Conservation (phyloP, 1,284 basidiomycete genomes). For the Marasmius tenuissimus region DNA sequence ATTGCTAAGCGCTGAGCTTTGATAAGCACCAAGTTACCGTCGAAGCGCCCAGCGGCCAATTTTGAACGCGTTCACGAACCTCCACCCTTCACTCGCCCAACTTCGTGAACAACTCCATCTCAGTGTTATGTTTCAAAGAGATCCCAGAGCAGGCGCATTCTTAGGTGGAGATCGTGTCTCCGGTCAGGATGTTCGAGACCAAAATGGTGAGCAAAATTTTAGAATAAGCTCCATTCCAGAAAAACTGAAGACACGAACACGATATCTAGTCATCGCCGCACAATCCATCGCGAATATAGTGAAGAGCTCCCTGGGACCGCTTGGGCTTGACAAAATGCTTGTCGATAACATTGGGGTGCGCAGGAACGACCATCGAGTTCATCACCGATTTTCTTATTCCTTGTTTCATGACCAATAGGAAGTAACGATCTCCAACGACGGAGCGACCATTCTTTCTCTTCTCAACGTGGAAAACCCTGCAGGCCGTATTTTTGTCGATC, state of each 20-base stretch:
- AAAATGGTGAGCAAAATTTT: conserved; percentile 73
- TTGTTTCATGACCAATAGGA: conserved; percentile 54
- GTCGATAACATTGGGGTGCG: conserved; percentile 97
- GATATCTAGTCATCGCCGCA: conserved; percentile 81
- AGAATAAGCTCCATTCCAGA: neutral
- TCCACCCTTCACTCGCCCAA: conserved; percentile 19
- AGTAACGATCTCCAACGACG: conserved; percentile 99
- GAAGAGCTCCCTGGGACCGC: conserved; percentile 94
- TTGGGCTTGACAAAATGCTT: conserved; percentile 97
- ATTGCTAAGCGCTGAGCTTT: conserved; percentile 14
- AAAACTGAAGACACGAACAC: conserved; percentile 10
- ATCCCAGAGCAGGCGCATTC: conserved; percentile 86
- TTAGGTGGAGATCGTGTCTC: conserved; percentile 92
- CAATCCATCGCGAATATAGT: conserved; percentile 97
- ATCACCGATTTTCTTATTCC: neutral
- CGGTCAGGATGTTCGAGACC: conserved; percentile 95
- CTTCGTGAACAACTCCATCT: neutral
- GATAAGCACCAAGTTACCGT: conserved; percentile 3
- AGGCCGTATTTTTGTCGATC: conserved; percentile 94
- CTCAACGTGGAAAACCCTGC: conserved; percentile 94
- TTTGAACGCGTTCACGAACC: neutral
- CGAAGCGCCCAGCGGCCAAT: neutral
- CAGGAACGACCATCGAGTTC: neutral
- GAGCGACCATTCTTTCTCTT: conserved; percentile 94
- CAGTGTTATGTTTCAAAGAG: conserved; percentile 76